Conservation (phyloP, 257 asterid genomes). For the Scutellaria galericulata region DNA sequence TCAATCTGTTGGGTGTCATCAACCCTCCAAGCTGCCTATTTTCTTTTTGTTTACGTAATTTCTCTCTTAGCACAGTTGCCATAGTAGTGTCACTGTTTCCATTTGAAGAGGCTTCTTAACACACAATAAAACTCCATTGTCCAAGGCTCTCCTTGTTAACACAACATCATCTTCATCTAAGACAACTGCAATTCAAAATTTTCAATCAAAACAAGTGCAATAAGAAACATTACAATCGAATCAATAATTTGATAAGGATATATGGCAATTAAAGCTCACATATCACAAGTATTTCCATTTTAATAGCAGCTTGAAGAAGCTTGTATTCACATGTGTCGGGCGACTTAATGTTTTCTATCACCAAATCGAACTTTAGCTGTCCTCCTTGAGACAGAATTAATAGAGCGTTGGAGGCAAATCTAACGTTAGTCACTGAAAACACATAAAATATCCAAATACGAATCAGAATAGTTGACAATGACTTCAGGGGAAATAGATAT, state of each 20-base stretch:
- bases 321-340: constrained; percentile 38
- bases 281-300: constrained; percentile 34
- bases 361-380: constrained; percentile 31
- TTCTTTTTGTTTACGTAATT: not conserved
- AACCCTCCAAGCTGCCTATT: not conserved
- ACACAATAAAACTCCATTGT: constrained; percentile 40
- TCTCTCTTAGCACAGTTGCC: constrained; percentile 43
- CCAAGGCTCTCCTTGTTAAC: constrained; percentile 30
- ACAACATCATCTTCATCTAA: constrained; percentile 29
- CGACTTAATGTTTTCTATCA: constrained; percentile 41
- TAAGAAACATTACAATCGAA: not conserved
- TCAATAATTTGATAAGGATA: not conserved
- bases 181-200: constrained; percentile 35
- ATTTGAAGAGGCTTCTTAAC: constrained; percentile 39
- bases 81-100: constrained; percentile 26
- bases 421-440: constrained; percentile 42
- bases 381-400: constrained; percentile 36
- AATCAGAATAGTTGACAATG: not conserved
- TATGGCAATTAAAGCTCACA: constrained; percentile 32
- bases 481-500: not conserved
- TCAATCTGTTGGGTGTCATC: too few species aligned
- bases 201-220: not conserved
- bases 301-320: constrained; percentile 37
- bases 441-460: not conserved
- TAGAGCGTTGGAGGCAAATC: constrained; percentile 40